Evolutionary conservation across 306 rosid species (phyloP).

Genomic region (Quercus rubra): DNA sequence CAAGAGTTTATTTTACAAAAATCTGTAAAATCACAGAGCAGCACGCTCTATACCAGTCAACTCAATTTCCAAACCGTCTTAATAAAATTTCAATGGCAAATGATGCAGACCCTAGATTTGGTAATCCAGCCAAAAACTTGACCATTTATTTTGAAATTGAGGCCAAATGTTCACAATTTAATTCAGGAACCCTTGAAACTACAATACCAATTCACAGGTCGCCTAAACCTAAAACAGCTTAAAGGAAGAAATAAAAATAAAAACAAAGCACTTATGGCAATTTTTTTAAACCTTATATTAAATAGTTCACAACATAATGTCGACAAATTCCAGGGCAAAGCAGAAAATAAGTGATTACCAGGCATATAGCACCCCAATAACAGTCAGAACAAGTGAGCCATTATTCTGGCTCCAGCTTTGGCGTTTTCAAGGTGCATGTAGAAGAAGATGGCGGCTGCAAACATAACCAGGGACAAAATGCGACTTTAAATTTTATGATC

Average conservation of each 20-base stretch:
- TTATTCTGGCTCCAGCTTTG: conserved; percentile 11
- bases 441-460: not conserved
- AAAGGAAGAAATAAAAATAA: not conserved
- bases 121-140: not conserved
- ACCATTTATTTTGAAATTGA: not conserved
- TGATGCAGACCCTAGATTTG: not conserved
- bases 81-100: not conserved
- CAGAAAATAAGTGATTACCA: not conserved
- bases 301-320: not conserved
- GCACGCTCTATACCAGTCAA: not conserved
- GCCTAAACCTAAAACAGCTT: not conserved
- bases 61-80: not conserved
- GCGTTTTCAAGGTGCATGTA: not conserved
- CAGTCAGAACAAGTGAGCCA: not conserved
- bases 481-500: not conserved
- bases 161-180: not conserved
- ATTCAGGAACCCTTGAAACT: not conserved
- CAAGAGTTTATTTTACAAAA: not conserved
- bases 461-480: not conserved
- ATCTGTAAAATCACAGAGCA: not conserved
- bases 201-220: not conserved
- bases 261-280: not conserved
- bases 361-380: not conserved
- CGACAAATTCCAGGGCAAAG: not conserved
- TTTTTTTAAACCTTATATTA: not conserved